Evolutionary conservation across 208 protist species (phyloP).

Genomic region (Acanthamoeba royreba): DNA sequence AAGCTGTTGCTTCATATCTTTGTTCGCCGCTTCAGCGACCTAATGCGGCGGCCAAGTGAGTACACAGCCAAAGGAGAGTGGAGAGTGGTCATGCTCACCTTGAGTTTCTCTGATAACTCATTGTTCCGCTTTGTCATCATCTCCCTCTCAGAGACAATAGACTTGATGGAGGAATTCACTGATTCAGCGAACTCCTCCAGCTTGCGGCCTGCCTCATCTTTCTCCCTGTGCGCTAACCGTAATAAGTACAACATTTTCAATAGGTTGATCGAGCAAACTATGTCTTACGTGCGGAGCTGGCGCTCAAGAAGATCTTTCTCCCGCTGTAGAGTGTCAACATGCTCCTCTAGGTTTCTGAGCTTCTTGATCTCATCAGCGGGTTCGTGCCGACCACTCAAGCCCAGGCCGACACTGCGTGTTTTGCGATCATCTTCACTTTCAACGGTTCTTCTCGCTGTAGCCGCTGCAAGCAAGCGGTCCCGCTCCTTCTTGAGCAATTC

Average conservation of each 20-base stretch:
- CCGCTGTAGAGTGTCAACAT: not conserved
- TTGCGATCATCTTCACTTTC: not conserved
- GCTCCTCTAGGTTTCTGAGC: not conserved
- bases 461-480: not conserved
- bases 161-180: constrained; percentile 3
- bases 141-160: constrained; percentile 6
- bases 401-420: not conserved
- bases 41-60: not conserved
- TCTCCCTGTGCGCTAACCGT: not conserved
- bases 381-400: not conserved
- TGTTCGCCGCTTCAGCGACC: not conserved
- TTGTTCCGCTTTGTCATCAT: not conserved
- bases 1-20: not conserved
- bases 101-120: not conserved
- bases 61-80: not conserved
- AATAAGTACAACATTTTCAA: not conserved
- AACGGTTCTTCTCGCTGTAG: not conserved
- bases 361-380: not conserved
- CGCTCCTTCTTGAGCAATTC: constrained; percentile 8
- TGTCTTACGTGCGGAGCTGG: not conserved
- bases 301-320: constrained; percentile 17
- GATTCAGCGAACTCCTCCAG: constrained; percentile 14
- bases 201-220: not conserved
- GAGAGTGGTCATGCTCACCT: not conserved
- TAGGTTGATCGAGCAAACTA: not conserved